phyloP scores from a whole-genome alignment of 2,329 filamentous ascomycete species.

The Metarhizium robertsii region DNA sequence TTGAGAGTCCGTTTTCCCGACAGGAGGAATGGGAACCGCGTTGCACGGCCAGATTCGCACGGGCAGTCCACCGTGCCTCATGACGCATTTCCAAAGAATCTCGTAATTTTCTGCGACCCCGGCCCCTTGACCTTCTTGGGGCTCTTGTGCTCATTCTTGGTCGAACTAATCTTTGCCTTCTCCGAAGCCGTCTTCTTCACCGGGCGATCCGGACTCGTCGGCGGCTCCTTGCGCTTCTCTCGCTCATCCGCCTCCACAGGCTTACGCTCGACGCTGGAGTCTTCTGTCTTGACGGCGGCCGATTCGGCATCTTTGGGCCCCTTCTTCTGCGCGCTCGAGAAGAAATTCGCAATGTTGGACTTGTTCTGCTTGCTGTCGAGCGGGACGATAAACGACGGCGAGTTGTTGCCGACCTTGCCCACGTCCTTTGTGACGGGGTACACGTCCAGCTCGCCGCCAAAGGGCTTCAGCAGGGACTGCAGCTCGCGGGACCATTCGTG shows the following conservation, averaged over 20 bases:
- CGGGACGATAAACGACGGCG: conserved; percentile 72
- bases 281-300: not conserved
- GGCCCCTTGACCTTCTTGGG: conserved; percentile 60
- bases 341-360: conserved; percentile 90
- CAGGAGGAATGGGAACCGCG: too few relatives aligned
- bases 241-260: too few relatives aligned
- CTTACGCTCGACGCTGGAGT: not conserved
- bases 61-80: conserved; percentile 12
- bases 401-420: conserved; percentile 90
- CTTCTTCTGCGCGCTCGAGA: conserved; percentile 45
- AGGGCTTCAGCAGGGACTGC: conserved; percentile 72
- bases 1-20: too few relatives aligned
- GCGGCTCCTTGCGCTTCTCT: conserved; percentile 18
- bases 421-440: conserved; percentile 85
- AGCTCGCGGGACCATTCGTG: conserved; percentile 70
- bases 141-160: conserved; percentile 28
- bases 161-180: conserved; percentile 29
- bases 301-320: not conserved
- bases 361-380: conserved; percentile 82
- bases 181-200: conserved; percentile 18
- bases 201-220: conserved; percentile 8
- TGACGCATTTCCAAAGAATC: conserved; percentile 65
- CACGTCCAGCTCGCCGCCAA: conserved; percentile 66
- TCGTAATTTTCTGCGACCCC: conserved; percentile 58
- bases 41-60: too few relatives aligned